Conservation (phyloP, 169 alveolate genomes). For the Eimeria necatrix region DNA sequence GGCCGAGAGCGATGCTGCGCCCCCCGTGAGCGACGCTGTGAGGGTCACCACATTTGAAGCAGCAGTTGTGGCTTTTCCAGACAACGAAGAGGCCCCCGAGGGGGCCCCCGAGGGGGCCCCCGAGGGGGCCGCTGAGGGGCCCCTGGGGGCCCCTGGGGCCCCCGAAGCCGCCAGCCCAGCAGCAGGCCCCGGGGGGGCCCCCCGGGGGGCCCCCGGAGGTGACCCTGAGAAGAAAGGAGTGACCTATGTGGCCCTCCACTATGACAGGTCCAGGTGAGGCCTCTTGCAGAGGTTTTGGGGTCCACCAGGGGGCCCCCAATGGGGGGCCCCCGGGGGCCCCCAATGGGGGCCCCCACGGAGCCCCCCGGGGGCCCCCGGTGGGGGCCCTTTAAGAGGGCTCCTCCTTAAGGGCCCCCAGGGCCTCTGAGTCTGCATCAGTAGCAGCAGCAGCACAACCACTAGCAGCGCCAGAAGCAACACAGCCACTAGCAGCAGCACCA, state of each 20-base stretch:
- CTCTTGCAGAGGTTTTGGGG: neutral
- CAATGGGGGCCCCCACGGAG: neutral
- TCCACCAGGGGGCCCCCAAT: neutral
- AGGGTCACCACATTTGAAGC: slow-evolving; percentile 1
- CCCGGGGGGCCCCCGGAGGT: neutral
- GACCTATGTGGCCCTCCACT: slow-evolving; percentile 49
- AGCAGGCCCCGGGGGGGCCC: neutral
- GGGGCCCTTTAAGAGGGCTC: no score
- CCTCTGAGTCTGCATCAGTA: no score
- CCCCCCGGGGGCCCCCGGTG: no score
- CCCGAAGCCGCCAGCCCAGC: neutral
- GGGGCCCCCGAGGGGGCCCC: slow-evolving; percentile 7
- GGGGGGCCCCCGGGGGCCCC: neutral
- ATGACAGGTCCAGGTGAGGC: slow-evolving; percentile 54
- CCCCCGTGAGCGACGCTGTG: slow-evolving; percentile 16
- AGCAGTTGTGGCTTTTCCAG: slow-evolving; percentile 40
- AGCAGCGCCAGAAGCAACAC: no score
- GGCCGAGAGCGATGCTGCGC: slow-evolving; percentile 49
- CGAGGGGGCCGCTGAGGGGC: no score
- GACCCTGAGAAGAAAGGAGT: slow-evolving; percentile 32
- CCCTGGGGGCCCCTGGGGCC: no score
- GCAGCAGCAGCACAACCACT: no score
- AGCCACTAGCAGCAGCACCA: no score
- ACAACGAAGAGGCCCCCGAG: neutral
- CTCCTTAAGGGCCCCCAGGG: no score